Base-by-base conservation (phyloP, 768 basidiomycete genomes). In the Leucogyrophana mollusca region DNA sequence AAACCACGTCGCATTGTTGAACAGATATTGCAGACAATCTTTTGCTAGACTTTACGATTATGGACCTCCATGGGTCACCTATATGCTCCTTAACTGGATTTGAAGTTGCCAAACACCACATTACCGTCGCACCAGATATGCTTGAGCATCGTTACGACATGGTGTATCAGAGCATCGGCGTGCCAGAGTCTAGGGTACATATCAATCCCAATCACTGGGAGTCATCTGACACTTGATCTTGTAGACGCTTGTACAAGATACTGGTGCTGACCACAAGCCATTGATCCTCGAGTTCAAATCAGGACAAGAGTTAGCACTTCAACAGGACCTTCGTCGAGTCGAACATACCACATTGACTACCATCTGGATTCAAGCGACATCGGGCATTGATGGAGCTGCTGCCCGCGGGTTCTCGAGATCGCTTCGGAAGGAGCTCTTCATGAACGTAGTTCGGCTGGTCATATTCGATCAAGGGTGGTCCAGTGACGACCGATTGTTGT, bases 351-450 rank as follows among this genome's bases (percentile, higher is more conserved):
- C 10, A 43, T 45, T 36, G 10, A 50, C 20, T 53, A 55, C 23
- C 34, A 24, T 68, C 18, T 68, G 66, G 66, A 52, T 71, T 23
- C 34, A 53, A 9, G 59, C 66, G 4, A 39, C 54, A n/a, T 47
- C 57, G 18, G 67, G 64, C 4, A 32, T 52, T 17, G 56, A 65
- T 43, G 66, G 66, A 6, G 60, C 57, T 22, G 60, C 61, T n/a
- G 60, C 60, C 1, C 42, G 55, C 14, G 71, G 71, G 3, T 56
- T 73, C 22, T 49, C 58, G 8, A 45, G 66, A 25, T 55, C 64
- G 7, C 51, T 70, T 11, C 51, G 58, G 2, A 56, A 56, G 33
- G 70, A 71, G 47, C 67, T 58, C 40, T 52, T 51, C 8, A 40
- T 57, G 3, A 69, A 68, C 64, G 56, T 50, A 6, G 60, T 68